Evolutionary conservation across 805 yeast species (phyloP).

Genomic region (Naumovozyma dairenensis): DNA sequence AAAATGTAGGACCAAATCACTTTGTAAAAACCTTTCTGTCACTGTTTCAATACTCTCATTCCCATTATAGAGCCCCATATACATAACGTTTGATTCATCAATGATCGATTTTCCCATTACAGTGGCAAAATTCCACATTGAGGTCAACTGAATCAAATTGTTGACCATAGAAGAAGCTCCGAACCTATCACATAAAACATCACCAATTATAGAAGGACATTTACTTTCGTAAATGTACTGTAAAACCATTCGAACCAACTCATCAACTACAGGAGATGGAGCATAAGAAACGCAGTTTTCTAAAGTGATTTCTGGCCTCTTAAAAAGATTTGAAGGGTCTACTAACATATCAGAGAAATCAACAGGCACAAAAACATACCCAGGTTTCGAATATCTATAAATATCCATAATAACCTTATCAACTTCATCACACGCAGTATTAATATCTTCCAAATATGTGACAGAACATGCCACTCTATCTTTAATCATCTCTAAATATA

Average conservation of each 20-base stretch:
- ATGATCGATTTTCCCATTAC: slow-evolving; percentile 63
- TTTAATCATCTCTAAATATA: slow-evolving; percentile 54
- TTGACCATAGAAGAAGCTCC: slow-evolving; percentile 37
- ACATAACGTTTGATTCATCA: slow-evolving; percentile 58
- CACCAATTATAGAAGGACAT: slow-evolving; percentile 62
- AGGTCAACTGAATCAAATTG: slow-evolving; percentile 35
- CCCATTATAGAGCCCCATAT: slow-evolving; percentile 69
- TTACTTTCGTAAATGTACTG: slow-evolving; percentile 40
- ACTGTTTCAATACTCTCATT: slow-evolving; percentile 40
- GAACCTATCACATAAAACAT: slow-evolving; percentile 58
- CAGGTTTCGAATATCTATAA: slow-evolving; percentile 58
- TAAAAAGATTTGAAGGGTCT: slow-evolving; percentile 10
- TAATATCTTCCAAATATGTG: slow-evolving; percentile 38
- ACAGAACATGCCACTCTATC: slow-evolving; percentile 47
- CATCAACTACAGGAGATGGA: slow-evolving; percentile 9
- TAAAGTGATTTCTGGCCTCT: slow-evolving; percentile 10
- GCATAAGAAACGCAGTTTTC: slow-evolving; percentile 7
- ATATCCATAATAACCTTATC: slow-evolving; percentile 56
- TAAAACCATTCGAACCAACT: slow-evolving; percentile 38
- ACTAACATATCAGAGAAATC: slow-evolving; percentile 45
- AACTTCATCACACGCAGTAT: slow-evolving; percentile 42
- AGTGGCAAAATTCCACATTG: slow-evolving; percentile 49
- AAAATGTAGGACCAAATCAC: slow-evolving; percentile 61
- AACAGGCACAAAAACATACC: slow-evolving; percentile 68
- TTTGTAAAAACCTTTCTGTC: slow-evolving; percentile 36